Conservation (phyloP, 2,329 filamentous ascomycete genomes). For the Neofusicoccum ribis region DNA sequence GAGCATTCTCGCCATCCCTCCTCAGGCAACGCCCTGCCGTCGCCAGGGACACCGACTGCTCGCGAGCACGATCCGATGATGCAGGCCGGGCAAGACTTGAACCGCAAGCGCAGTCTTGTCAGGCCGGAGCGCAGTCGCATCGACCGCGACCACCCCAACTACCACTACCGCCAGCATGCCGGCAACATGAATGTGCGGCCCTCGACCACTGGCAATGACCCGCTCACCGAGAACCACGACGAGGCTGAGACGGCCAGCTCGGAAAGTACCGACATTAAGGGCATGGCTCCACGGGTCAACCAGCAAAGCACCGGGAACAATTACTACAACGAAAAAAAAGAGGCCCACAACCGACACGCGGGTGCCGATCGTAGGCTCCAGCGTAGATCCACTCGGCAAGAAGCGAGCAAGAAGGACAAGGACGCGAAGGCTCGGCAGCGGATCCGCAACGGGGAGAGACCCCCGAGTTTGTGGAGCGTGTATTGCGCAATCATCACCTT, state of each 20-base stretch:
- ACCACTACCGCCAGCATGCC: constrained; percentile 92
- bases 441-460: constrained; percentile 64
- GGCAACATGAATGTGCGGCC: constrained; percentile 88
- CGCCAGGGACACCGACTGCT: constrained; percentile 40
- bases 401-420: constrained; percentile 56
- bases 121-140: constrained; percentile 85
- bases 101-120: constrained; percentile 83
- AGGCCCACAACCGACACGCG: constrained; percentile 34
- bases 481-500: constrained; percentile 95
- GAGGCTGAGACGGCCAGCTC: constrained; percentile 59
- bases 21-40: constrained; percentile 40
- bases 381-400: constrained; percentile 66
- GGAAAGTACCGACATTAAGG: constrained; percentile 61
- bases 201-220: constrained; percentile 90
- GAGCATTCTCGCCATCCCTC: constrained; percentile 43
- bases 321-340: constrained; percentile 40
- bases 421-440: constrained; percentile 63
- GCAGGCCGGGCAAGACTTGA: constrained; percentile 51
- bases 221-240: constrained; percentile 71
- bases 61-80: constrained; percentile 57
- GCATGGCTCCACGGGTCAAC: constrained; percentile 48
- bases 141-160: constrained; percentile 86
- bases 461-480: constrained; percentile 89
- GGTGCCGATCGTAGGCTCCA: constrained; percentile 41
- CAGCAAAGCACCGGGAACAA: constrained; percentile 25